Evolutionary conservation across 495 filamentous ascomycete genomes (phyloP), one percentile per base, ranked within the genome.

Genomic region (Talaromyces liani): DNA sequence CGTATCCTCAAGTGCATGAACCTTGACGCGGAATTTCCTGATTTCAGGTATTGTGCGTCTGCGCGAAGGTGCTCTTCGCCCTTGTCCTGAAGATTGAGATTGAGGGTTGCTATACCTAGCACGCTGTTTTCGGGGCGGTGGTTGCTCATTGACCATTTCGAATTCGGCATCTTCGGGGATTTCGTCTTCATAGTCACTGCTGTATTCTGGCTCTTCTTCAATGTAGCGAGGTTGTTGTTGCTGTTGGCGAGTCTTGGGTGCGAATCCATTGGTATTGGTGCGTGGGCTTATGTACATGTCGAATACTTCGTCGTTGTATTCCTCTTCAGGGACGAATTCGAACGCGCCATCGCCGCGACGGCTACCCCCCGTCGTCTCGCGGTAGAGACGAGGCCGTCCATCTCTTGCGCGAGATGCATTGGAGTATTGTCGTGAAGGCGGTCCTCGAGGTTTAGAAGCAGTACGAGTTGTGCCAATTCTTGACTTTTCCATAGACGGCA

Each of bases 1-100:
- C n/a, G 90, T 95, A 70, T 98, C 94, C 49, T 92, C 91, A 3
- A 80, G 77, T 4, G 80, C 80, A 71, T 98, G 95, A 3, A 94
- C 92, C 77, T 98, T 98, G 68, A 96, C 86, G 31, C 93, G 83
- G 67, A 97, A 88, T 70, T 89, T 84, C 53, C 74, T 74, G 36
- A 84, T 71, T 58, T 82, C 79, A 6, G 74, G 71, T 51, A 65
- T 63, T 12, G 64, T 63, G 55, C 58, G 77, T 63, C 27, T 71
- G 68, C 45, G 66, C 69, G 65, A 69, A 69, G 41, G 25, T 62
- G 60, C 25, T 22, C 53, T 25, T 56, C 53, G 53, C 0, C 53
- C 27, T 56, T 56, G 53, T 5, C 45, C 45, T 2, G n/a, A 45
- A 20, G 22, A 27, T 29, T 29, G 53, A 14, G 22, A 14, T 29